Evolutionary conservation across 371 early-diverging fungal species (phyloP).

Genomic region (Circinella minor): DNA sequence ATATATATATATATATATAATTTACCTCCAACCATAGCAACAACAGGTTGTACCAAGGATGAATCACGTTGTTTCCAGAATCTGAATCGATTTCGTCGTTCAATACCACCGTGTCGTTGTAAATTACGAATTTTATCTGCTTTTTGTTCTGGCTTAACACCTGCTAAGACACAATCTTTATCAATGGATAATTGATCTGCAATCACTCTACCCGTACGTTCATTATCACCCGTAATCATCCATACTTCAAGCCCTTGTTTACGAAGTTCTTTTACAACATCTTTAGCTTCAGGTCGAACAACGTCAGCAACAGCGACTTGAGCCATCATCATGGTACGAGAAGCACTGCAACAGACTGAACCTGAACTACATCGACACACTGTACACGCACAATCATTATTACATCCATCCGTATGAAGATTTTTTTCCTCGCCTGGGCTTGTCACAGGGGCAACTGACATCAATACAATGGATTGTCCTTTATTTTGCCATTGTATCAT

Average conservation of each 20-base stretch:
- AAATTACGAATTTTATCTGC: constrained; percentile 66
- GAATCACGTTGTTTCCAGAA: constrained; percentile 12
- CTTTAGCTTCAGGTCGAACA: constrained; percentile 56
- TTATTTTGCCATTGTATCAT: constrained; percentile 59
- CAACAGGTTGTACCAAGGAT: constrained; percentile 36
- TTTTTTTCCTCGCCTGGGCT: constrained; percentile 23
- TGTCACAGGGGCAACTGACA: constrained; percentile 56
- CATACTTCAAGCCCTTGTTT: constrained; percentile 63
- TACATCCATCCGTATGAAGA: constrained; percentile 37
- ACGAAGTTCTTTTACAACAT: constrained; percentile 47
- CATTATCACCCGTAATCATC: constrained; percentile 79
- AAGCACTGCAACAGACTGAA: constrained; percentile 41
- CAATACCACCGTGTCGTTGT: constrained; percentile 43
- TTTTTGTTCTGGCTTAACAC: constrained; percentile 71
- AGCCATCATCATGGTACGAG: constrained; percentile 51
- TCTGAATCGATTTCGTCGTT: constrained; percentile 26
- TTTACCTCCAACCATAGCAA: constrained; percentile 65
- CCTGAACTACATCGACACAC: constrained; percentile 51
- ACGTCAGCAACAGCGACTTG: constrained; percentile 64
- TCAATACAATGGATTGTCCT: constrained; percentile 67
- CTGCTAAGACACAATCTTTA: constrained; percentile 54
- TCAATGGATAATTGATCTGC: constrained; percentile 65
- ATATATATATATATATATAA: neutral
- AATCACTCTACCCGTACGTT: constrained; percentile 60
- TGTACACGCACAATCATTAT: constrained; percentile 51